These are phyloP conservation scores for Alternaria atra DNA, from an alignment of 2,329 filamentous ascomycete genomes.

Conservation along the genomic window DNA sequence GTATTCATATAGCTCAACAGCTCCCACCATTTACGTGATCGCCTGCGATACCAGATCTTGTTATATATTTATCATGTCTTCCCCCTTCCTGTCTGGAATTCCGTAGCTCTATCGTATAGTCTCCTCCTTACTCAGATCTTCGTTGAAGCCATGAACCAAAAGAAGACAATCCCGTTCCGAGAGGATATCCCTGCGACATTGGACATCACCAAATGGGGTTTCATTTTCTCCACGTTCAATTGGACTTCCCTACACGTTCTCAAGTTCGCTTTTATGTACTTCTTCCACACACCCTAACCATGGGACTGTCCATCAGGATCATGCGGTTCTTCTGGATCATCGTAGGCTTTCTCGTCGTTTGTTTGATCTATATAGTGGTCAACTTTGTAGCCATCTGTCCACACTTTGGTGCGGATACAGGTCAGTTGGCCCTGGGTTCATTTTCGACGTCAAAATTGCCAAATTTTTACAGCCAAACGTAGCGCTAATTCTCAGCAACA, in stretches of 20 bases:
- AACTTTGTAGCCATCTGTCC: slow-evolving; percentile 4
- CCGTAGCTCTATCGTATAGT: background rate
- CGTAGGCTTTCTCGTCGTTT: background rate
- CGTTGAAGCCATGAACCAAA: slow-evolving; percentile 14
- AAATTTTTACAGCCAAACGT: slow-evolving; percentile 5
- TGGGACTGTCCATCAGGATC: background rate
- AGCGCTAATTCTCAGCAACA: slow-evolving; percentile 3
- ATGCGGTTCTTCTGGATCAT: slow-evolving; percentile 1
- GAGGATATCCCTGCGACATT: slow-evolving; percentile 10
- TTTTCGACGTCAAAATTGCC: background rate
- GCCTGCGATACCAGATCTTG: background rate
- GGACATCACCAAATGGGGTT: slow-evolving; percentile 7
- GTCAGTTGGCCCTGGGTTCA: background rate
- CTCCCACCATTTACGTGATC: background rate
- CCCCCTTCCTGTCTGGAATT: background rate
- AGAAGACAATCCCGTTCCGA: slow-evolving; percentile 1
- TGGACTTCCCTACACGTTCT: slow-evolving; percentile 11
- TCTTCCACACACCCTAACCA: slow-evolving; percentile 4
- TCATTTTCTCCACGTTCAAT: slow-evolving; percentile 6
- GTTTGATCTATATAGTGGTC: slow-evolving; percentile 1
- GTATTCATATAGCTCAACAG: background rate
- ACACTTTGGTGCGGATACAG: slow-evolving; percentile 9
- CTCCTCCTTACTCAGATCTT: background rate
- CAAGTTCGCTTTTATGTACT: slow-evolving; percentile 13
- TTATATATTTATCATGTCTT: background rate